These are phyloP conservation scores for Wallacemonas sp. DNA, from an alignment of 208 protist species.

Conservation along the genomic window DNA sequence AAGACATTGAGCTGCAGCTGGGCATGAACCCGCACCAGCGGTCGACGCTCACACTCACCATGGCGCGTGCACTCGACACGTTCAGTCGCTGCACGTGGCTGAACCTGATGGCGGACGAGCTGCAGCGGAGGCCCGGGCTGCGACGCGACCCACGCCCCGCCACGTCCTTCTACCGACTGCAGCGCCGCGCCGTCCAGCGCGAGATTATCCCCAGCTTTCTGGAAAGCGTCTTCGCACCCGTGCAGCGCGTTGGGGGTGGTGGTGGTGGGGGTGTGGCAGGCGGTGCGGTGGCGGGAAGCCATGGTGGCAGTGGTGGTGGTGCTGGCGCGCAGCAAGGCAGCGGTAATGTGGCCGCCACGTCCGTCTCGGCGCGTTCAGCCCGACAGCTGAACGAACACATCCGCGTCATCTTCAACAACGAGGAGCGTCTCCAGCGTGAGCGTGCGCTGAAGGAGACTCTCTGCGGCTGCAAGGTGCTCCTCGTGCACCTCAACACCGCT, in stretches of 20 bases:
- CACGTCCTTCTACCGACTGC: constrained; percentile 57
- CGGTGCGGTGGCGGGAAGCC: constrained; percentile 1
- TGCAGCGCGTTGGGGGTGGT: constrained; percentile 21
- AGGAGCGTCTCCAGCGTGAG: constrained; percentile 60
- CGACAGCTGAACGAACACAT: constrained; percentile 79
- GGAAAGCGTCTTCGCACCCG: constrained; percentile 58
- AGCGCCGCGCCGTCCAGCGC: constrained; percentile 70
- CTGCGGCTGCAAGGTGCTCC: constrained; percentile 46
- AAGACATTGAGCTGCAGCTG: constrained; percentile 87
- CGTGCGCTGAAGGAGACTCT: constrained; percentile 50
- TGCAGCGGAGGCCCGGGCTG: constrained; percentile 29
- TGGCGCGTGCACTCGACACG: constrained; percentile 71
- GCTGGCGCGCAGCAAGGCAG: too few species aligned
- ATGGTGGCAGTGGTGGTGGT: background rate
- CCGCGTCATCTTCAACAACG: constrained; percentile 72
- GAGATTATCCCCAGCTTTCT: constrained; percentile 88
- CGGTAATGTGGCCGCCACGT: background rate
- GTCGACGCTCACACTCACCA: constrained; percentile 60
- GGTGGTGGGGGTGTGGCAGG: constrained; percentile 5
- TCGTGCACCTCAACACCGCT: constrained; percentile 74
- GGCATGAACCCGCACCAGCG: constrained; percentile 53
- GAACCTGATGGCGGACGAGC: constrained; percentile 79
- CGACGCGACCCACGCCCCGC: constrained; percentile 50
- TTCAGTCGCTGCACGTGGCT: constrained; percentile 91
- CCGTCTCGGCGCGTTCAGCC: constrained; percentile 23